Conservation (phyloP, 2,329 filamentous ascomycete species). For the Parastagonospora avenae region DNA sequence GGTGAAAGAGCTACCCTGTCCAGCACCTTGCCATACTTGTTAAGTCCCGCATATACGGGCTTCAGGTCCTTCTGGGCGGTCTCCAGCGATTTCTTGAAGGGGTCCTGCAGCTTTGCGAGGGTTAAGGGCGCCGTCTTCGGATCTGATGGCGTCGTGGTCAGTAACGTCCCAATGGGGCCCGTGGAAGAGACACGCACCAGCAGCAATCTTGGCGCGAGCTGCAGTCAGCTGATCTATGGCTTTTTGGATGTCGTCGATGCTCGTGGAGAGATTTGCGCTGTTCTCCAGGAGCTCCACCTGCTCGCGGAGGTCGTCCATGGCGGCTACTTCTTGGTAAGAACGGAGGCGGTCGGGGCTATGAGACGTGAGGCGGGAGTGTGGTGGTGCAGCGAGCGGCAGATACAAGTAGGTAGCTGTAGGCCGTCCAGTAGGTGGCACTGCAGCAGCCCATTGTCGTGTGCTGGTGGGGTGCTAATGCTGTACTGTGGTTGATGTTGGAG, state of each 20-base stretch:
- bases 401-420: slow-evolving; percentile 8
- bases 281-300: slow-evolving; percentile 76
- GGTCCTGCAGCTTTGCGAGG: slow-evolving; percentile 83
- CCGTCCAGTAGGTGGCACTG: slow-evolving; percentile 23
- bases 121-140: slow-evolving; percentile 73
- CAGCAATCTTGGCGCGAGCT: slow-evolving; percentile 74
- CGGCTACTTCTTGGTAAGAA: not conserved
- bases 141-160: slow-evolving; percentile 53
- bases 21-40: slow-evolving; percentile 81
- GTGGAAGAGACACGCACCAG: slow-evolving; percentile 51
- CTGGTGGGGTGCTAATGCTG: slow-evolving; percentile 9
- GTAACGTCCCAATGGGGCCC: slow-evolving; percentile 1
- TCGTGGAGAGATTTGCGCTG: slow-evolving; percentile 70
- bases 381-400: slow-evolving; percentile 1
- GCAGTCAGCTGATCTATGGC: slow-evolving; percentile 77
- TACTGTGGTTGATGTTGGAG: slow-evolving; percentile 1
- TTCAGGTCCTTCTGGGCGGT: slow-evolving; percentile 80
- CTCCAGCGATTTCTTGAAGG: slow-evolving; percentile 81
- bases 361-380: slow-evolving; percentile 1
- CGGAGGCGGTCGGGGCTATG: slow-evolving; percentile 8
- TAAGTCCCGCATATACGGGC: slow-evolving; percentile 80
- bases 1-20: slow-evolving; percentile 66
- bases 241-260: slow-evolving; percentile 79
- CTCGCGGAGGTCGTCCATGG: slow-evolving; percentile 70
- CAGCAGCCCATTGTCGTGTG: slow-evolving; percentile 30